phyloP scores from a whole-genome alignment of 1,139 yeast species.

The Lodderomyces elongisporus region DNA sequence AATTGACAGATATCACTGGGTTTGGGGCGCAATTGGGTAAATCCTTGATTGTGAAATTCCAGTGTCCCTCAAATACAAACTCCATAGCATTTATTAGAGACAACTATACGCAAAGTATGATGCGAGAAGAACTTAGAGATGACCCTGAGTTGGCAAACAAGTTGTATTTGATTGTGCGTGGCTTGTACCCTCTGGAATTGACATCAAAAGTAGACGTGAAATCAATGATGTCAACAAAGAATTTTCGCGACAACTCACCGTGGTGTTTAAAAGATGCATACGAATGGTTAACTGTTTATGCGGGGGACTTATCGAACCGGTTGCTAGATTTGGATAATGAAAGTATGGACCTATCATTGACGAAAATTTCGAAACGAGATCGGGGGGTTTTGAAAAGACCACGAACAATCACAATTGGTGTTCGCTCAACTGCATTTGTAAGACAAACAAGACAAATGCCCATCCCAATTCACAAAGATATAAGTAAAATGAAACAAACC shows the following conservation, averaged over 20 bases:
- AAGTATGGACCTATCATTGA: slow-evolving; percentile 27
- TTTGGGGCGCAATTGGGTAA: slow-evolving; percentile 89
- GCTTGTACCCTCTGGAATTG: slow-evolving; percentile 50
- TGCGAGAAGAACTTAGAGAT: slow-evolving; percentile 30
- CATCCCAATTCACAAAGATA: slow-evolving; percentile 34
- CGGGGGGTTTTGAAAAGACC: slow-evolving; percentile 41
- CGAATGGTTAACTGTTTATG: slow-evolving; percentile 79
- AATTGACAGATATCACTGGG: slow-evolving; percentile 75
- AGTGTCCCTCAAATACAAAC: slow-evolving; percentile 34
- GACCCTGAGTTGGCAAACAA: slow-evolving; percentile 44
- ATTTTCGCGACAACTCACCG: slow-evolving; percentile 53
- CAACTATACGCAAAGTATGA: slow-evolving; percentile 31
- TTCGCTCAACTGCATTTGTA: slow-evolving; percentile 18
- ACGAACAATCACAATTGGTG: slow-evolving; percentile 42
- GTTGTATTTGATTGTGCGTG: slow-evolving; percentile 60
- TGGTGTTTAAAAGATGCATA: slow-evolving; percentile 51
- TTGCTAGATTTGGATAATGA: slow-evolving; percentile 76
- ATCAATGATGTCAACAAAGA: slow-evolving; percentile 86
- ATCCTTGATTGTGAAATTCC: slow-evolving; percentile 41
- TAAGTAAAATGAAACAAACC: slow-evolving; percentile 31
- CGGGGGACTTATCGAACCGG: slow-evolving; percentile 73
- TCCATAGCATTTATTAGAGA: slow-evolving; percentile 48
- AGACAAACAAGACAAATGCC: slow-evolving; percentile 44
- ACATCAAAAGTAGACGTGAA: slow-evolving; percentile 59
- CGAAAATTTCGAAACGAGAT: slow-evolving; percentile 18